Percentiles rank a stretch among this genome's conserved stretches.
These are phyloP conservation scores for Phytophthora hibernalis DNA, from an alignment of 352 stramenopile genomes.

Conservation along the genomic window DNA sequence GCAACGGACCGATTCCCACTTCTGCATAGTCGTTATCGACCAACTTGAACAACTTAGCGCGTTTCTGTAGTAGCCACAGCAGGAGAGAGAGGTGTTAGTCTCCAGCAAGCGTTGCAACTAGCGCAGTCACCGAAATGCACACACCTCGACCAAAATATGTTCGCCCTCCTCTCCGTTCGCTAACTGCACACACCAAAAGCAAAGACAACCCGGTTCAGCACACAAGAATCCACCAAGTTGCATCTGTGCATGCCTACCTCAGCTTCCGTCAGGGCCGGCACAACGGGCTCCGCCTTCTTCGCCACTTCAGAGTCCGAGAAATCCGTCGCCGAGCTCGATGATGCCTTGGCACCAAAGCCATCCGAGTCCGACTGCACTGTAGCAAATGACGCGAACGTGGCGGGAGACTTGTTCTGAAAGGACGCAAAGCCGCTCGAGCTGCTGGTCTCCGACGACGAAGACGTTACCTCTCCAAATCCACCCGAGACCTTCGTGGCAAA, in stretches of 20 bases:
- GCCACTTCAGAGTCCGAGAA: slow-evolving; percentile 59
- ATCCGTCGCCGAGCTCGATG: slow-evolving; percentile 38
- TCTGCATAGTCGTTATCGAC: slow-evolving; percentile 78
- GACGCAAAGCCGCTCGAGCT: slow-evolving; percentile 60
- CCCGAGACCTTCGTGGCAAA: slow-evolving; percentile 22
- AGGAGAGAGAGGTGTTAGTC: background rate
- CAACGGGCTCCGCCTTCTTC: slow-evolving; percentile 59
- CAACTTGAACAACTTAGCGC: slow-evolving; percentile 83
- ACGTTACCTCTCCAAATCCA: slow-evolving; percentile 33
- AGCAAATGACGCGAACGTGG: slow-evolving; percentile 70
- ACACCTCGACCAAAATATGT: slow-evolving; percentile 72
- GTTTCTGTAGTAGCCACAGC: slow-evolving; percentile 51
- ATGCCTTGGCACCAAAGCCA: slow-evolving; percentile 50
- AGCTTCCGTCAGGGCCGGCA: slow-evolving; percentile 67
- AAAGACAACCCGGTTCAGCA: slow-evolving; percentile 15
- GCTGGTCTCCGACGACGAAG: slow-evolving; percentile 11
- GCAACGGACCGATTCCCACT: slow-evolving; percentile 77
- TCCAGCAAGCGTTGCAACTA: background rate
- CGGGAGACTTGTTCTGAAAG: slow-evolving; percentile 50
- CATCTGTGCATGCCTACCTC: slow-evolving; percentile 47
- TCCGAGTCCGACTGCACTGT: slow-evolving; percentile 44
- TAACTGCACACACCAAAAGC: slow-evolving; percentile 35
- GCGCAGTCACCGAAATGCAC: background rate
- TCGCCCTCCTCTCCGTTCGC: slow-evolving; percentile 83
- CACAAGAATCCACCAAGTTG: background rate